These are phyloP conservation scores for Cicer judaicum DNA, from an alignment of 306 rosid species.

Conservation along the genomic window DNA sequence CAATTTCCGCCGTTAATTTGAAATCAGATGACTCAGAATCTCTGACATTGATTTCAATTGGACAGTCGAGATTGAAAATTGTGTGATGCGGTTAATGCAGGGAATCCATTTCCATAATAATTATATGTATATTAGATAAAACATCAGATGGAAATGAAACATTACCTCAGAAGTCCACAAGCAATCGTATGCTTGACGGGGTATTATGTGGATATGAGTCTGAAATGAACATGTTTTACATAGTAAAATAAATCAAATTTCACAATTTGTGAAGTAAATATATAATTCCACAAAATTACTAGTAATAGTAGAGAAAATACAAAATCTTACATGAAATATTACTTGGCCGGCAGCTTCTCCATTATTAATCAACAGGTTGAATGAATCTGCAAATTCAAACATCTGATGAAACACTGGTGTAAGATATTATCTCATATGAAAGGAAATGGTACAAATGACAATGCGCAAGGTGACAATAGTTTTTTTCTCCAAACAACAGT, in stretches of 20 bases:
- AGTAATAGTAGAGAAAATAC: conserved; percentile 7
- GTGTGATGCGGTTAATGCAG: too few species aligned
- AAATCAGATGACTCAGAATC: too few species aligned
- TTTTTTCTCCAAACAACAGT: conserved; percentile 4
- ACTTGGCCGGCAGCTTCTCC: conserved; percentile 97
- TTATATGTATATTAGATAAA: conserved; percentile 12
- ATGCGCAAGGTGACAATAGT: neutral
- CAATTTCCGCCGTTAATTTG: too few species aligned
- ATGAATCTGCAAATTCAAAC: conserved; percentile 74
- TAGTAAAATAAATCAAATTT: conserved; percentile 41
- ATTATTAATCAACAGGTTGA: conserved; percentile 87
- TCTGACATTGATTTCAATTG: too few species aligned
- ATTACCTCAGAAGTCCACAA: conserved; percentile 95
- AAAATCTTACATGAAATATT: conserved; percentile 83
- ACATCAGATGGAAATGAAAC: neutral
- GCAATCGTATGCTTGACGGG: conserved; percentile 81
- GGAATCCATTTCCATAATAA: neutral
- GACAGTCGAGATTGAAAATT: too few species aligned
- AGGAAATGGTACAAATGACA: neutral
- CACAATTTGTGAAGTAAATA: conserved; percentile 24
- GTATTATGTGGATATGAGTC: conserved; percentile 96
- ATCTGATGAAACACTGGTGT: conserved; percentile 31
- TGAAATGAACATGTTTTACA: conserved; percentile 52
- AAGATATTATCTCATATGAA: conserved; percentile 25
- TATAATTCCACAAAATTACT: conserved; percentile 7